Evolutionary conservation across 208 protist genomes (phyloP), one percentile per base, ranked within the genome.

Genomic region (Leishmania major): DNA sequence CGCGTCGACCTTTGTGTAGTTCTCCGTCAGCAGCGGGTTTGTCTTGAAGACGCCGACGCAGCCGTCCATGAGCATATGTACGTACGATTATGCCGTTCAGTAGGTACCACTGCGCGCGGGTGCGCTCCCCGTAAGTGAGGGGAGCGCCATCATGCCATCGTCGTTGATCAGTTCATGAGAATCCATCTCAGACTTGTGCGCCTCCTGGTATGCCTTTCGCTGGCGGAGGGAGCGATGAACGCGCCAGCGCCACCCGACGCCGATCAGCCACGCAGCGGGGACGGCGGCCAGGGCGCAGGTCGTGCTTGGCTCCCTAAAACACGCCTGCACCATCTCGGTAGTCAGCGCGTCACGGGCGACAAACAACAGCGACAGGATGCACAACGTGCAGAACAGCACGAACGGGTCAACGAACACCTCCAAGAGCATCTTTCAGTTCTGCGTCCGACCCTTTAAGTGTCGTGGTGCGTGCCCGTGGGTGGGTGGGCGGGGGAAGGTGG

Each of bases 51-150:
- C 86, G 28, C 93, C 91, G 19, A 92, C 83, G 78, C 85, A 87
- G 70, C 91, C 93, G 75, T 94, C 93, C 90, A 96, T 90, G 28
- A 94, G 60, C 13, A 94, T 90, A 82, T 94, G 91, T 55, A 94
- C 92, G 91, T 55, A 94, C 92, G 45, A 95, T 87, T 53, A 94
- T 72, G 55, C 90, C 93, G 84, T 95, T 96, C 35, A 93, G 85
- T 71, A 96, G 81, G 83, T 96, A 96, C 93, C 93, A 96, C 62
- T 91, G 85, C 3, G 90, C 91, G 25, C 88, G 91, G 3, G 84
- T 84, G 37, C 93, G 90, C 84, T 96, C 90, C 43, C 78, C 84
- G 67, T 85, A 90, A 10, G 86, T 86, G 28, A 90, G 83, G 28
- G 89, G n/a, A n/a, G 89, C 22, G 66, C 60, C 73, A 89, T 67